Evolutionary conservation across 441 rosid genomes (phyloP), one percentile per base, ranked within the genome.

Genomic region (Theobroma grandiflorum): DNA sequence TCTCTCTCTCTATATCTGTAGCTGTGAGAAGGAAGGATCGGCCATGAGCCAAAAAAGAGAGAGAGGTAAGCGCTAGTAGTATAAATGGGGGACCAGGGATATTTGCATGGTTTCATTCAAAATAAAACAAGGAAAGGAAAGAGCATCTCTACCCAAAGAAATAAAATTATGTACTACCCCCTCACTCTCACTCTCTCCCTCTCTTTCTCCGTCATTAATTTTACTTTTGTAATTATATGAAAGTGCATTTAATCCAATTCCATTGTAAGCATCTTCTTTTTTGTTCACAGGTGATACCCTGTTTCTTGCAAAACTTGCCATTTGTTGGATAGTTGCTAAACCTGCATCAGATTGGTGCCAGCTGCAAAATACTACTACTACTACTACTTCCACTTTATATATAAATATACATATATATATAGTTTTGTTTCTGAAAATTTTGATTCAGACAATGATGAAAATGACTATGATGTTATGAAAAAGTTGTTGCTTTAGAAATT

Each of bases 371-470:
- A 42, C 8, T 42, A 42, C 0, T 79, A 79, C 0, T 79, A 79
- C 80, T 69, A 40, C 31, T 26, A 26, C 31, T 26, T 26, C 31
- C 31, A 26, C 31, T 26, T 26, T 26, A 26, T 26, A 26, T 26
- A 26, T 26, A 26, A 26, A 26, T 26, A 26, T 26, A 26, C 1
- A 26, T 26, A 26, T 26, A 26, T 26, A 26, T 26, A 26, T 26
- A 26, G 31, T 26, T 26, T 1, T 26, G 31, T 26, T 26, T 15
- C 63, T 49, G 79, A 78, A 78, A 38, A n/a, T 11, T 68, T 72
- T 16, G 87, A 85, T 59, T 63, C 74, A 11, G 89, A 83, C 87
- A 61, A 74, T 74, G 80, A 74, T 63, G 88, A 87, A 84, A 86
- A 86, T 52, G 83, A 83, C 84, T 70, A 22, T 61, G 42, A 9